phyloP scores from a whole-genome alignment of 1,284 basidiomycete species.

The Marasmius sp. region DNA sequence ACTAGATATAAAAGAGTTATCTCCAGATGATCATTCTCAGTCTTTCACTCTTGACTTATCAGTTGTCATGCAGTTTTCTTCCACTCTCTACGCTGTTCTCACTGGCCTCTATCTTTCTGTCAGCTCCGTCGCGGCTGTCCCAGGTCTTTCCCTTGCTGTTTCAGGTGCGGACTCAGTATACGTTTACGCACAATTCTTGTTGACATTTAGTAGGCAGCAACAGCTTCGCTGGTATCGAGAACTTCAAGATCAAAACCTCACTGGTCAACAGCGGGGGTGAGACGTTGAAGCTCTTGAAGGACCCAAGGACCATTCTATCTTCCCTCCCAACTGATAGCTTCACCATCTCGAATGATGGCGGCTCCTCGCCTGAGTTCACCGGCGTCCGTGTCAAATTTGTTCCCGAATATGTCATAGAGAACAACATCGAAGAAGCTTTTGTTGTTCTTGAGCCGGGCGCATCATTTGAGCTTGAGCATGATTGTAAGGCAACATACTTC shows the following conservation, averaged over 20 bases:
- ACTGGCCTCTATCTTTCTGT: constrained; percentile 31
- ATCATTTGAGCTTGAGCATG: constrained; percentile 38
- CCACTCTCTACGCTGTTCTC: constrained; percentile 26
- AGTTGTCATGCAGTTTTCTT: constrained; percentile 26
- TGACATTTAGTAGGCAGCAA: constrained; percentile 28
- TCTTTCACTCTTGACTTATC: too few relatives aligned
- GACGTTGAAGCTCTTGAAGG: constrained; percentile 45
- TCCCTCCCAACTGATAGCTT: constrained; percentile 44
- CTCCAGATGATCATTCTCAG: too few relatives aligned
- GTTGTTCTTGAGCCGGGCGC: constrained; percentile 44
- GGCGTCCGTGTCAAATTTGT: constrained; percentile 40
- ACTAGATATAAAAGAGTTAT: too few relatives aligned
- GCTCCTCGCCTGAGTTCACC: constrained; percentile 36
- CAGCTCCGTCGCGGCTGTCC: too few relatives aligned
- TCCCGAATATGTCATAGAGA: constrained; percentile 25
- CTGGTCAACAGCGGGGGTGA: constrained; percentile 48
- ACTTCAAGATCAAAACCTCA: constrained; percentile 40
- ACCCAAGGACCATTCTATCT: constrained; percentile 40
- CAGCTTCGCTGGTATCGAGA: constrained; percentile 36
- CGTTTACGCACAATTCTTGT: background rate
- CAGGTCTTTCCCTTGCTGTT: too few relatives aligned
- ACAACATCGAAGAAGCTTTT: constrained; percentile 24
- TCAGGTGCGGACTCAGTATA: constrained; percentile 1
- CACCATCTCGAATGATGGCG: constrained; percentile 34
- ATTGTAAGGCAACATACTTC: constrained; percentile 32